phyloP scores from a whole-genome alignment of 345 rosid species.

The Psidium guajava region DNA sequence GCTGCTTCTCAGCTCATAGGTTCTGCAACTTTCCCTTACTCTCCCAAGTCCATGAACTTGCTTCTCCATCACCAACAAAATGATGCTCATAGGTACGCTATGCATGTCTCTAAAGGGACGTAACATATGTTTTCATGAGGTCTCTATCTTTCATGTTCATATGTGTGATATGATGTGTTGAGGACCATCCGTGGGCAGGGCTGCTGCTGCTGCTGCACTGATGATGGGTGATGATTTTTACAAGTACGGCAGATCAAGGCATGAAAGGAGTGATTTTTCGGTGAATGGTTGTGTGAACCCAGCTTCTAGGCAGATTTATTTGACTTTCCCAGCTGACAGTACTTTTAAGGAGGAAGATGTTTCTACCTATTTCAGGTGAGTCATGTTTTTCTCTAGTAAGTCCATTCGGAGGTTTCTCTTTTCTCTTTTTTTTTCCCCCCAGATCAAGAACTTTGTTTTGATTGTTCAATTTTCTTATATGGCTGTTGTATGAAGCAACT shows the following conservation, averaged over 20 bases:
- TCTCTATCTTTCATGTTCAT: background rate
- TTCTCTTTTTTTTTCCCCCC: background rate
- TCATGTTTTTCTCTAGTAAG: background rate
- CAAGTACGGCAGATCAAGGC: constrained; percentile 63
- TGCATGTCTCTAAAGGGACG: background rate
- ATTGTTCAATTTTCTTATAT: background rate
- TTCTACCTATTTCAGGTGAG: constrained; percentile 74
- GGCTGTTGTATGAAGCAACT: constrained; percentile 27
- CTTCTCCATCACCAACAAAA: constrained; percentile 52
- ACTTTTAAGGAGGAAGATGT: constrained; percentile 90
- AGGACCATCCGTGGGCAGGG: background rate
- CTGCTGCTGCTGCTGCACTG: constrained; percentile 51
- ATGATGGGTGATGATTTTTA: constrained; percentile 62
- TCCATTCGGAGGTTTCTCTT: background rate
- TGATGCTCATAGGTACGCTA: constrained; percentile 57
- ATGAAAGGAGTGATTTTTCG: constrained; percentile 57
- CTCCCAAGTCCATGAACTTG: constrained; percentile 53
- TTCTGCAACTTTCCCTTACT: constrained; percentile 43
- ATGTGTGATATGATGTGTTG: background rate
- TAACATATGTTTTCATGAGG: background rate
- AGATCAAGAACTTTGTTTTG: background rate
- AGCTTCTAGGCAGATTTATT: constrained; percentile 90
- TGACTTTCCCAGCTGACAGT: constrained; percentile 96
- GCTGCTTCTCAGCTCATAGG: constrained; percentile 44
- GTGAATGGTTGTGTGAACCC: constrained; percentile 50